These are phyloP conservation scores for Backusella australiensis DNA, from an alignment of 192 early-diverging fungal genomes.

Conservation along the genomic window DNA sequence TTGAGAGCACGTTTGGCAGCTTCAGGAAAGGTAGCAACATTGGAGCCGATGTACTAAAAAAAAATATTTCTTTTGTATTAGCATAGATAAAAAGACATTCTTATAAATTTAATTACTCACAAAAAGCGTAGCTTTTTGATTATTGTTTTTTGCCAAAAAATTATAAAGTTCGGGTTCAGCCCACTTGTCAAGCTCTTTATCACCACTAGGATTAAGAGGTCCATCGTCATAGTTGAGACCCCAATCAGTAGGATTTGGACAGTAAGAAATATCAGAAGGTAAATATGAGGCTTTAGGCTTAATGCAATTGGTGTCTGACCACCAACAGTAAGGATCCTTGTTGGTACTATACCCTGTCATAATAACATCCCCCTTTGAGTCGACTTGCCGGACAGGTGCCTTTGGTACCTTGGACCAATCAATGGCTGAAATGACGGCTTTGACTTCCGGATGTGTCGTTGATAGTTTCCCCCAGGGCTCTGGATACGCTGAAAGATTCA, in stretches of 20 bases:
- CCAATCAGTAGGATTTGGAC: constrained; percentile 35
- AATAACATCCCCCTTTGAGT: constrained; percentile 24
- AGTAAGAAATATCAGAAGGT: constrained; percentile 40
- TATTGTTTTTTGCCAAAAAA: constrained; percentile 30
- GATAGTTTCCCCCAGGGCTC: constrained; percentile 19
- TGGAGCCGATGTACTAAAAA: constrained; percentile 33
- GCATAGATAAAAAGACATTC: background rate
- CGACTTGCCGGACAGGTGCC: constrained; percentile 11
- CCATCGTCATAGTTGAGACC: constrained; percentile 45
- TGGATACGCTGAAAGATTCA: constrained; percentile 29
- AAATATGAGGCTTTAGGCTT: constrained; percentile 37
- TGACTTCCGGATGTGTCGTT: constrained; percentile 29
- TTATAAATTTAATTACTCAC: constrained; percentile 10
- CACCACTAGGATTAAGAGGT: constrained; percentile 24
- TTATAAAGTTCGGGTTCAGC: constrained; percentile 41
- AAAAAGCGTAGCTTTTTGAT: constrained; percentile 44
- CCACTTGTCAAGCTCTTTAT: constrained; percentile 15
- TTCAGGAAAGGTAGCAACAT: constrained; percentile 29
- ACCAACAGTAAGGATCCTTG: constrained; percentile 32
- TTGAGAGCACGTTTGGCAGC: constrained; percentile 31
- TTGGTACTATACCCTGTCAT: constrained; percentile 28
- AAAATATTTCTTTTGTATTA: background rate
- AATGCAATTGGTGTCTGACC: constrained; percentile 31
- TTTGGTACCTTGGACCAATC: constrained; percentile 25
- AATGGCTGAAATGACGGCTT: constrained; percentile 14